These are phyloP conservation scores for Trichoderma atrobrunneum DNA, from an alignment of 2,329 filamentous ascomycete species.

Conservation along the genomic window DNA sequence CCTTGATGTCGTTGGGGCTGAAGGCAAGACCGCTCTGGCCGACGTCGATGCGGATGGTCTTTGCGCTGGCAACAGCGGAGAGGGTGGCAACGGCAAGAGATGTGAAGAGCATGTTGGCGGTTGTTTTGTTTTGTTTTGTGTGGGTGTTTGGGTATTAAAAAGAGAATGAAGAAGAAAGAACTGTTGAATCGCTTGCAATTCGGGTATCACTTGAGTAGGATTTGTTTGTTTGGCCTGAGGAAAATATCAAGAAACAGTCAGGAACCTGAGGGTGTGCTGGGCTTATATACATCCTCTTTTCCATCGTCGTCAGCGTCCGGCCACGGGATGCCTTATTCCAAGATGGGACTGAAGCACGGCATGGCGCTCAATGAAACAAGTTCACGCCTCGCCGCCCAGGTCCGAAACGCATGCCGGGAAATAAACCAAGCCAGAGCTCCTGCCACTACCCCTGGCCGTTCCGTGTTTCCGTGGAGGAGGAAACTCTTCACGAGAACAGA, in stretches of 20 bases:
- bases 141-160: neutral
- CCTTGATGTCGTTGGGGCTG: conserved; percentile 41
- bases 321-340: neutral
- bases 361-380: neutral
- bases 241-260: conserved; percentile 1
- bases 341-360: neutral
- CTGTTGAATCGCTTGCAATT: neutral
- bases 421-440: neutral
- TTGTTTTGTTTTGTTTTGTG: neutral
- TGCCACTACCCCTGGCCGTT: neutral
- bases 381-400: neutral
- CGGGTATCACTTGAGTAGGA: conserved; percentile 2
- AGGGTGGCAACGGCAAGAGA: conserved; percentile 17
- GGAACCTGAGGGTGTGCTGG: conserved; percentile 1
- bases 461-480: neutral
- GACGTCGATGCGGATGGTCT: conserved; percentile 39
- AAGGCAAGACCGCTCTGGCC: conserved; percentile 44
- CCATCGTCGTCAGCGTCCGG: neutral
- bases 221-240: neutral
- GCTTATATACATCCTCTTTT: conserved; percentile 2
- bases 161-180: neutral
- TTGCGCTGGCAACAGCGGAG: conserved; percentile 26
- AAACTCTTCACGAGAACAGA: neutral
- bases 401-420: conserved; percentile 4
- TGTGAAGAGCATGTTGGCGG: conserved; percentile 22